Percentiles rank a stretch among this genome's conserved stretches.
phyloP scores from a whole-genome alignment of 2,329 filamentous ascomycete species.

The Talaromyces sp. region DNA sequence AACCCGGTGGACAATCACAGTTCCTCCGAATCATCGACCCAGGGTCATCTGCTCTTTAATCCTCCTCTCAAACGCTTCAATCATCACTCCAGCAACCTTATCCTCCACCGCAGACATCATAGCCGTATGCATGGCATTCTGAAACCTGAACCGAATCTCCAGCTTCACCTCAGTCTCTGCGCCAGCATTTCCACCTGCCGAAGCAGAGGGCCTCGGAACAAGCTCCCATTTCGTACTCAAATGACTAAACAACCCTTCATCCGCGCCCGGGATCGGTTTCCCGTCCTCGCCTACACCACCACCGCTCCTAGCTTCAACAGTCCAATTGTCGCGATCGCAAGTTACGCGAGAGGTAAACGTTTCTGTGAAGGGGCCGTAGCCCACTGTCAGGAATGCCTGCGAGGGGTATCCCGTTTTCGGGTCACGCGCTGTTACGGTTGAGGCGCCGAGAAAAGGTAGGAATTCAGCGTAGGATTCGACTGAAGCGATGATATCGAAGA shows the following conservation, averaged over 20 bases:
- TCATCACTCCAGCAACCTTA: constrained; percentile 82
- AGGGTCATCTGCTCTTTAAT: constrained; percentile 53
- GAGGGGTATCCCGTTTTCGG: constrained; percentile 54
- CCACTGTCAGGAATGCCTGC: constrained; percentile 74
- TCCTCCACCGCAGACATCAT: constrained; percentile 78
- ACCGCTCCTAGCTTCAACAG: constrained; percentile 67
- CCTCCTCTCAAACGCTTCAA: constrained; percentile 85
- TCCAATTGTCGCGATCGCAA: constrained; percentile 64
- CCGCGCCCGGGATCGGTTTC: constrained; percentile 54
- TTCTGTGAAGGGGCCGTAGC: constrained; percentile 80
- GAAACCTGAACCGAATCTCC: constrained; percentile 76
- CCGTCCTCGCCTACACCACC: constrained; percentile 54
- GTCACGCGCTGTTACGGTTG: constrained; percentile 73
- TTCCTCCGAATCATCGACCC: neutral
- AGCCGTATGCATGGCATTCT: constrained; percentile 81
- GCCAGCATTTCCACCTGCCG: constrained; percentile 24
- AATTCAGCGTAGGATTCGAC: constrained; percentile 80
- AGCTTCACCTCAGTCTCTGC: constrained; percentile 69
- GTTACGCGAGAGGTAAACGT: constrained; percentile 75
- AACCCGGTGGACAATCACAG: too few relatives aligned
- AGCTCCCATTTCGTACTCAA: constrained; percentile 45
- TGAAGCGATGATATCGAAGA: constrained; percentile 86
- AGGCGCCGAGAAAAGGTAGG: constrained; percentile 84
- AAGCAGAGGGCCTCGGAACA: constrained; percentile 24
- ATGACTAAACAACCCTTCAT: constrained; percentile 46